phyloP scores from a whole-genome alignment of 352 stramenopile species.

The Albugo candida region DNA sequence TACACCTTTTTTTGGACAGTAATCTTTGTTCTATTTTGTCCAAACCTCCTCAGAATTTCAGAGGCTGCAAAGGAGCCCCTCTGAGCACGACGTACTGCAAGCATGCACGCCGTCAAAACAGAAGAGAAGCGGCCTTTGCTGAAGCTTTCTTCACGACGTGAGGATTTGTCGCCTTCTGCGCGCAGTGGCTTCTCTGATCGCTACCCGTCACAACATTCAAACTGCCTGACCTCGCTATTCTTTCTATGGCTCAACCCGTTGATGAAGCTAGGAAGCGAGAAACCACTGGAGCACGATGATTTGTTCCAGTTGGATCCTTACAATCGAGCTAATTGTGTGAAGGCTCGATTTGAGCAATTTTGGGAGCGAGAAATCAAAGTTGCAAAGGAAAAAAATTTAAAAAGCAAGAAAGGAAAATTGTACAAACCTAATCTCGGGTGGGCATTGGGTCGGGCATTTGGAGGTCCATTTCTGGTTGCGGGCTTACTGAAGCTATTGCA shows the following conservation, averaged over 20 bases:
- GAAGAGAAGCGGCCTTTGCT: too few relatives aligned
- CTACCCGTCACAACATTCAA: conserved; percentile 33
- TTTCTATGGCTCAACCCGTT: conserved; percentile 80
- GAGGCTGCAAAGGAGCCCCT: too few relatives aligned
- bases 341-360: conserved; percentile 17
- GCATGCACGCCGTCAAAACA: too few relatives aligned
- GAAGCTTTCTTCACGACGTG: too few relatives aligned
- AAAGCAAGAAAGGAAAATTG: neutral
- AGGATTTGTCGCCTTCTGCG: too few relatives aligned
- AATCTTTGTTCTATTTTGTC: too few relatives aligned
- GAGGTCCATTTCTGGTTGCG: conserved; percentile 20
- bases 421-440: conserved; percentile 27
- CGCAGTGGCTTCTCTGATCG: conserved; percentile 4
- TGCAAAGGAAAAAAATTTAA: neutral
- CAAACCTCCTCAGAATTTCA: too few relatives aligned
- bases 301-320: conserved; percentile 63
- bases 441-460: conserved; percentile 30
- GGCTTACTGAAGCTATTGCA: conserved; percentile 63
- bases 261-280: conserved; percentile 65
- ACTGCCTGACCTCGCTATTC: conserved; percentile 30
- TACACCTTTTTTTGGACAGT: too few relatives aligned
- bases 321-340: conserved; percentile 38
- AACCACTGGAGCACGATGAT: conserved; percentile 58
- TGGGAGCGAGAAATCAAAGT: conserved; percentile 14
- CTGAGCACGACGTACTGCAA: too few relatives aligned